Base-by-base conservation (phyloP, 2,329 filamentous ascomycete genomes). In the Diaporthe citri region DNA sequence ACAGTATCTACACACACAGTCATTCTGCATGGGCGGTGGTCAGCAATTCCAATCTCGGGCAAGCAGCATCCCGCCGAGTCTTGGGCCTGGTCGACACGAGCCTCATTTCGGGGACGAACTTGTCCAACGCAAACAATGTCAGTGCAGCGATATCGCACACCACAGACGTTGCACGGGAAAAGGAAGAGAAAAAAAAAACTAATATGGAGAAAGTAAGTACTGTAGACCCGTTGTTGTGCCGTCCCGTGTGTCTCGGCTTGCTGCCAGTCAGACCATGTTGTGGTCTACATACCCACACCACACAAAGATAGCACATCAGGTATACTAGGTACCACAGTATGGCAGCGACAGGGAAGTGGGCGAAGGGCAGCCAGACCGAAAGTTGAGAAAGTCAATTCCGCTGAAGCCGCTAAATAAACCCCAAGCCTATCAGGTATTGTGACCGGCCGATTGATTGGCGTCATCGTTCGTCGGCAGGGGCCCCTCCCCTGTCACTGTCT, bases 321-420 rank as follows among this genome's bases (percentile, higher is more conserved):
- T 41, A 57, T 31, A 57, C 5, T 1, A 62, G 28, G n/a, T 41
- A 56, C 52, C 36, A 43, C 59, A 43, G 36, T 31, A 43, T 28
- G 25, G 59, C 59, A 46, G 59, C 25, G n/a, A 43, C 59, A 62
- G 59, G 59, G 59, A 43, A 56, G 25, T 17, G 51, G 51, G 51
- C 25, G 12, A 22, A n/a, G 56, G n/a, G 56, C 22, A 17, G 39
- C 59, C 43, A 34, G 62, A 67, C 62, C 43, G 31, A 67, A 17
- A 67, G 12, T 51, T 15, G 43, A n/a, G 10, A 67, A 67, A 67
- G 31, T 67, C 62, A 67, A 67, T 67, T 67, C 62, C 62, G 62
- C 62, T 67, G 31, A 67, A 67, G 62, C 62, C 62, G 62, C 62
- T 67, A 67, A 48, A 67, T 67, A 67, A 67, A 36, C 15, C 41